phyloP scores from a whole-genome alignment of 2,329 filamentous ascomycete species.

The Celoporthe dispersa region DNA sequence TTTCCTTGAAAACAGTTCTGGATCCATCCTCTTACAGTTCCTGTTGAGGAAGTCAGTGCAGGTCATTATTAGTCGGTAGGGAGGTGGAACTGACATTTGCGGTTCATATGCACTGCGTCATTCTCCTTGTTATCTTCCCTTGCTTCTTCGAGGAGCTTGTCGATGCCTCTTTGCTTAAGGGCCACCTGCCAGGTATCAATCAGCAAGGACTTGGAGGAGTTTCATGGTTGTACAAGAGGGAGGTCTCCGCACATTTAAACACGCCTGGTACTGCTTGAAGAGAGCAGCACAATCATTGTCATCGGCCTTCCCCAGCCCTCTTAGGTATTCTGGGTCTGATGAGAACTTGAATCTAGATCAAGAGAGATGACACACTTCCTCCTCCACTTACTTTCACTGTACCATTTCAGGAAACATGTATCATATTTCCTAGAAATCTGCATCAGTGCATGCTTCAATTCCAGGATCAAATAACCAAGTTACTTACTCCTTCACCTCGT shows the following conservation, averaged over 20 bases:
- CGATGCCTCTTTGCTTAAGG: slow-evolving; percentile 86
- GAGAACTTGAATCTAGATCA: slow-evolving; percentile 15
- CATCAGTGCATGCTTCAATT: not conserved
- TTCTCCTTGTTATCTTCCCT: slow-evolving; percentile 88
- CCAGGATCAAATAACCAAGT: no score
- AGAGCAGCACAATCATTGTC: slow-evolving; percentile 78
- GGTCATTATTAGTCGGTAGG: not conserved
- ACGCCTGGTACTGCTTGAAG: slow-evolving; percentile 88
- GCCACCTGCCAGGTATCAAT: slow-evolving; percentile 65
- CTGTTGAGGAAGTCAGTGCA: not conserved
- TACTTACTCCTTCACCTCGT: slow-evolving; percentile 89
- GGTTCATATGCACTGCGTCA: slow-evolving; percentile 70
- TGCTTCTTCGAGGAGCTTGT: slow-evolving; percentile 90
- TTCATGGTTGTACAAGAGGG: not conserved
- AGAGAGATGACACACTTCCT: slow-evolving; percentile 16
- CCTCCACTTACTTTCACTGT: slow-evolving; percentile 83
- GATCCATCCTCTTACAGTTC: not conserved
- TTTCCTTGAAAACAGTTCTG: not conserved
- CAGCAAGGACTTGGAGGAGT: slow-evolving; percentile 10
- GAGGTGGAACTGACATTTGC: slow-evolving; percentile 37
- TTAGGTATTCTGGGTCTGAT: slow-evolving; percentile 74
- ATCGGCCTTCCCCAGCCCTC: slow-evolving; percentile 80
- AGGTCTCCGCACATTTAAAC: slow-evolving; percentile 69
- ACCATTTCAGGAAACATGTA: slow-evolving; percentile 98
- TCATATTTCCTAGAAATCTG: slow-evolving; percentile 76